These are phyloP conservation scores for Rhizopogon parksii DNA, from an alignment of 1,284 basidiomycete species.

Conservation along the genomic window DNA sequence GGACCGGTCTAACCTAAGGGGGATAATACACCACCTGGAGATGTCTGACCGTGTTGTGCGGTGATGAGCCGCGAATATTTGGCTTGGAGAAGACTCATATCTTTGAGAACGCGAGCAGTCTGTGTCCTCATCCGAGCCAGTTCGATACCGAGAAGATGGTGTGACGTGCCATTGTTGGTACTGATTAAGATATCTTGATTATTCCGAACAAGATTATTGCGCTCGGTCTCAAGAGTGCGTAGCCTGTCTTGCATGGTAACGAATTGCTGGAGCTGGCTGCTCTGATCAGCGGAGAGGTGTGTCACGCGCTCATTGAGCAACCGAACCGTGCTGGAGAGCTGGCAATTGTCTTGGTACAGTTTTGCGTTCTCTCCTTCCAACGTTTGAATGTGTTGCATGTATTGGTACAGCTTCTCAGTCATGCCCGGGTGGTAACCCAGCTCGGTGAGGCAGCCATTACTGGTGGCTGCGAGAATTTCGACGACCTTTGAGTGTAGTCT, in stretches of 20 bases:
- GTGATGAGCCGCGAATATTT: constrained; percentile 20
- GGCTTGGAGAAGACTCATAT: constrained; percentile 17
- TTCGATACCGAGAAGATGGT: constrained; percentile 18
- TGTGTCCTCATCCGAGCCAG: constrained; percentile 15
- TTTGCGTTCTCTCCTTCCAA: constrained; percentile 38
- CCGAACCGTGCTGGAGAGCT: constrained; percentile 28
- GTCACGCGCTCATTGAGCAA: constrained; percentile 25
- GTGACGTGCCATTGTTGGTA: constrained; percentile 10
- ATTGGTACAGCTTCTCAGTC: constrained; percentile 27
- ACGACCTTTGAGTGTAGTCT: constrained; percentile 32
- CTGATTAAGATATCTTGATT: constrained; percentile 21
- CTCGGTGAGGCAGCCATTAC: constrained; percentile 42
- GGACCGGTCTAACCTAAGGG: background rate
- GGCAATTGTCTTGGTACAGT: constrained; percentile 47
- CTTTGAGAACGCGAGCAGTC: constrained; percentile 16
- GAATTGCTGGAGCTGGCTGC: constrained; percentile 15
- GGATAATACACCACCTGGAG: background rate
- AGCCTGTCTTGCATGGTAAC: constrained; percentile 23
- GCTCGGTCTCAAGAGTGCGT: constrained; percentile 15
- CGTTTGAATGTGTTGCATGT: constrained; percentile 27
- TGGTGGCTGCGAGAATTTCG: constrained; percentile 35
- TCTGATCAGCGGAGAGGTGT: constrained; percentile 15
- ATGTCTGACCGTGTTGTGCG: background rate
- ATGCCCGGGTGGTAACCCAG: constrained; percentile 40
- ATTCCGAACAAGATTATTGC: constrained; percentile 13